A percentile compares a stretch with the other conserved stretches of the same genome.
Conservation (phyloP, 1,284 basidiomycete species). For the Melampsora allii-populina region DNA sequence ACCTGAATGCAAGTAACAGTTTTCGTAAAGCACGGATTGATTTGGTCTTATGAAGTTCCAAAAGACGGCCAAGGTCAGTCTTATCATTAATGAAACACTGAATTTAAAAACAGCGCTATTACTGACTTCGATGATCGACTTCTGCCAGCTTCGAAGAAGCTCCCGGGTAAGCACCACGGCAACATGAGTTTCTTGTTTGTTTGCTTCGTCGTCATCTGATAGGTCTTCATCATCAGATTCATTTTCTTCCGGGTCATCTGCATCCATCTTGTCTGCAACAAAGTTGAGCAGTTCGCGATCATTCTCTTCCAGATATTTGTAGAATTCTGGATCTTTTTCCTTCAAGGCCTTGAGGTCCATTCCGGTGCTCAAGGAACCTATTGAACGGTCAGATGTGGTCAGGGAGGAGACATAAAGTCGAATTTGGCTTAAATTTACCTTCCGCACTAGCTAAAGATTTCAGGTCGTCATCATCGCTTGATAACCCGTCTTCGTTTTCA, state of each 20-base stretch:
- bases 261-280: slow-evolving; percentile 46
- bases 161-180: slow-evolving; percentile 64
- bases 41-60: slow-evolving; percentile 51
- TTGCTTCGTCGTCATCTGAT: slow-evolving; percentile 51
- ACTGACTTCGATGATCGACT: slow-evolving; percentile 75
- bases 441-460: slow-evolving; percentile 26
- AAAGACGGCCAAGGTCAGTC: not conserved
- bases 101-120: not conserved
- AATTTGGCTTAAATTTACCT: not conserved
- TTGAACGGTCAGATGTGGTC: not conserved
- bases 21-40: slow-evolving; percentile 81
- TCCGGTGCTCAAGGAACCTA: slow-evolving; percentile 2
- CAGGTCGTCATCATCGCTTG: slow-evolving; percentile 29
- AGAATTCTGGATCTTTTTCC: slow-evolving; percentile 97
- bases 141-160: slow-evolving; percentile 79
- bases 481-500: slow-evolving; percentile 8
- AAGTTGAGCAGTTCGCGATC: slow-evolving; percentile 86
- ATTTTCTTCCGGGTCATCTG: slow-evolving; percentile 47
- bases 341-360: slow-evolving; percentile 79
- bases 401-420: not conserved
- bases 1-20: slow-evolving; percentile 80
- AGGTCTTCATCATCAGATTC: slow-evolving; percentile 44
- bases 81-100: not conserved
- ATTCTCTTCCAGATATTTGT: slow-evolving; percentile 95
- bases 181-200: slow-evolving; percentile 56